Evolutionary conservation across 805 yeast species (phyloP).

Genomic region (Barnettozyma wickerhamii): DNA sequence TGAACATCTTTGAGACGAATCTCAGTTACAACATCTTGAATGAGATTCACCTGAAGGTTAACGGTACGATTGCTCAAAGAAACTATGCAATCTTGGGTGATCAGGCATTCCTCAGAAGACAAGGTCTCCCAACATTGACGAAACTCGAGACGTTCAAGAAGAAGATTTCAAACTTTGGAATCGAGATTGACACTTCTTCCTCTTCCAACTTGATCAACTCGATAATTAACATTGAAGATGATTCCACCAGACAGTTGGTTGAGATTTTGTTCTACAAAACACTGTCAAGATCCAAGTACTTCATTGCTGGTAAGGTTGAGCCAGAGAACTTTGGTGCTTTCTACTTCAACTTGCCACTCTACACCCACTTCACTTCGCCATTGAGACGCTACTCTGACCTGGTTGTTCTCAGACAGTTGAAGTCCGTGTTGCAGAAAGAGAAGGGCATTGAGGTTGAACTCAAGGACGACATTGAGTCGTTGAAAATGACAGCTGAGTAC

Average conservation of each 20-base stretch:
- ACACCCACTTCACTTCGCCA: constrained; percentile 93
- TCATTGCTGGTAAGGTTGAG: constrained; percentile 82
- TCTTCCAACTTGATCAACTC: constrained; percentile 71
- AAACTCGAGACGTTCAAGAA: constrained; percentile 76
- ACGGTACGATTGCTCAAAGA: constrained; percentile 80
- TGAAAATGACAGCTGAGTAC: constrained; percentile 82
- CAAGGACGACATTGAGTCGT: constrained; percentile 56
- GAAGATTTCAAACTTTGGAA: constrained; percentile 62
- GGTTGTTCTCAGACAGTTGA: constrained; percentile 89
- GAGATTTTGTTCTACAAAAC: constrained; percentile 80
- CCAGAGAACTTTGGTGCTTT: constrained; percentile 76
- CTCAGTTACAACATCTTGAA: constrained; percentile 55
- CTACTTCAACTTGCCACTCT: constrained; percentile 75
- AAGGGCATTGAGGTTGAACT: constrained; percentile 31
- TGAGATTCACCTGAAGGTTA: constrained; percentile 78
- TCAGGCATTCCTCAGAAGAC: constrained; percentile 79
- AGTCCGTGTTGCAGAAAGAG: constrained; percentile 44
- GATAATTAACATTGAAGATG: constrained; percentile 58
- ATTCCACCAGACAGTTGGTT: constrained; percentile 61
- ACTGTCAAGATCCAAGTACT: constrained; percentile 81
- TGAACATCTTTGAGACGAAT: constrained; percentile 66
- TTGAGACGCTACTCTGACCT: constrained; percentile 88
- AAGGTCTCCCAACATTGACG: constrained; percentile 75
- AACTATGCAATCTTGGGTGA: constrained; percentile 75
- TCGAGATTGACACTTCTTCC: constrained; percentile 67